phyloP scores from a whole-genome alignment of 768 basidiomycete genomes.

The Agaricus bisporus region DNA sequence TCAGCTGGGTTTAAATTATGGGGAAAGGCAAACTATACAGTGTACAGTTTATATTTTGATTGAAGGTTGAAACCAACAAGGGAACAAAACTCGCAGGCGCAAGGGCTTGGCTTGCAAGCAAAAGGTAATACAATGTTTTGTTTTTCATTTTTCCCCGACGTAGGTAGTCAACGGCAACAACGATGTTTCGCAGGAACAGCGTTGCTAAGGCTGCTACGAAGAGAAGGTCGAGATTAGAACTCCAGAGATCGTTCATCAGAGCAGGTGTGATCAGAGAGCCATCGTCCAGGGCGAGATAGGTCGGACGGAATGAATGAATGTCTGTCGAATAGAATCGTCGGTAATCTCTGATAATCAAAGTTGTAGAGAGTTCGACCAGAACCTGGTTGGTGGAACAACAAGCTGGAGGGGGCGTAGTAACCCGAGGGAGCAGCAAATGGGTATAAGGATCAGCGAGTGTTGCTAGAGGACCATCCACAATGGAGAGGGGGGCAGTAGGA shows the following conservation, averaged over 20 bases:
- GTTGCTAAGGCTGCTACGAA: slow-evolving; percentile 42
- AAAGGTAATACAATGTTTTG: slow-evolving; percentile 51
- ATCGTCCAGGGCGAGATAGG: slow-evolving; percentile 41
- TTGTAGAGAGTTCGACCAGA: slow-evolving; percentile 43
- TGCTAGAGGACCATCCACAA: not conserved
- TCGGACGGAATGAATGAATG: slow-evolving; percentile 40
- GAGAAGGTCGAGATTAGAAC: slow-evolving; percentile 37
- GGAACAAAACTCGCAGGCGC: slow-evolving; percentile 38
- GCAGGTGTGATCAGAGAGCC: slow-evolving; percentile 53
- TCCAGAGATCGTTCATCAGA: slow-evolving; percentile 34
- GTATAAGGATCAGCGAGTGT: slow-evolving; percentile 10
- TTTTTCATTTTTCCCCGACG: slow-evolving; percentile 50
- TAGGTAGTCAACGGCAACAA: slow-evolving; percentile 44
- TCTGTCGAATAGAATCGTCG: slow-evolving; percentile 34
- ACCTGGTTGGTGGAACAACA: slow-evolving; percentile 36
- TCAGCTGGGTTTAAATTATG: slow-evolving; percentile 1
- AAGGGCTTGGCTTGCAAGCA: slow-evolving; percentile 50
- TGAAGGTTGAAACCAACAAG: slow-evolving; percentile 42
- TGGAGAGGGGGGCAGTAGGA: not conserved
- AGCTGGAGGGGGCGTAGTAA: slow-evolving; percentile 28
- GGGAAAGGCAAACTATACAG: slow-evolving; percentile 29
- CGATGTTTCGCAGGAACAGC: slow-evolving; percentile 48
- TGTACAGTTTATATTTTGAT: slow-evolving; percentile 33
- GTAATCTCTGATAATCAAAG: slow-evolving; percentile 43
- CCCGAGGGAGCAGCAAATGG: slow-evolving; percentile 22